Conservation (phyloP, 2,329 filamentous ascomycete species). For the Xylariaceae sp. region DNA sequence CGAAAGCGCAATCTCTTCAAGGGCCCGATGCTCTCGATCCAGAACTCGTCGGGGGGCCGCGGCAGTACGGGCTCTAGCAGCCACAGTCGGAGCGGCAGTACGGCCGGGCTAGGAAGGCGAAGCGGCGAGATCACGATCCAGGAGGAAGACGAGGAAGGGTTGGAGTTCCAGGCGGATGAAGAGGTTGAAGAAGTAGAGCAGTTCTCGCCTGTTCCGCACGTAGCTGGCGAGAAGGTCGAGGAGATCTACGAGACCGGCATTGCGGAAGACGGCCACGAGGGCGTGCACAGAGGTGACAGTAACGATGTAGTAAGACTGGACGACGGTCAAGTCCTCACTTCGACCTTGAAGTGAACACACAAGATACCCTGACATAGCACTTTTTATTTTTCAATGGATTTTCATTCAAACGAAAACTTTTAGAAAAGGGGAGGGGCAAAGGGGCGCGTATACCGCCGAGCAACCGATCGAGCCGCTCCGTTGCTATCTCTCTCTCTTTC, state of each 20-base stretch:
- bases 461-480: not conserved
- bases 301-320: not conserved
- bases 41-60: slow-evolving; percentile 33
- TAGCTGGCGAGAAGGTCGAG: slow-evolving; percentile 31
- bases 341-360: slow-evolving; percentile 6
- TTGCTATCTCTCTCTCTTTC: not conserved
- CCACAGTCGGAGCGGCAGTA: slow-evolving; percentile 55
- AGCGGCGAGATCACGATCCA: slow-evolving; percentile 72
- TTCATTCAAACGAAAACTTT: not conserved
- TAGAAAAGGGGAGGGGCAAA: not conserved
- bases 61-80: slow-evolving; percentile 32
- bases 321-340: not conserved
- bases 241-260: slow-evolving; percentile 32
- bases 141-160: slow-evolving; percentile 55
- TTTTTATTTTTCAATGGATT: slow-evolving; percentile 11
- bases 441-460: not conserved
- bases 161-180: slow-evolving; percentile 28
- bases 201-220: slow-evolving; percentile 31
- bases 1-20: slow-evolving; percentile 78
- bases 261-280: slow-evolving; percentile 19
- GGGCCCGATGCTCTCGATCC: slow-evolving; percentile 63
- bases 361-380: slow-evolving; percentile 19
- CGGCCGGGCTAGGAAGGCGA: slow-evolving; percentile 56
- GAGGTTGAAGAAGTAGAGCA: slow-evolving; percentile 34
- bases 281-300: slow-evolving; percentile 4